Percentiles rank a stretch among this genome's conserved stretches.
These are phyloP conservation scores for Pholiota molesta DNA, from an alignment of 768 basidiomycete species.

Conservation along the genomic window DNA sequence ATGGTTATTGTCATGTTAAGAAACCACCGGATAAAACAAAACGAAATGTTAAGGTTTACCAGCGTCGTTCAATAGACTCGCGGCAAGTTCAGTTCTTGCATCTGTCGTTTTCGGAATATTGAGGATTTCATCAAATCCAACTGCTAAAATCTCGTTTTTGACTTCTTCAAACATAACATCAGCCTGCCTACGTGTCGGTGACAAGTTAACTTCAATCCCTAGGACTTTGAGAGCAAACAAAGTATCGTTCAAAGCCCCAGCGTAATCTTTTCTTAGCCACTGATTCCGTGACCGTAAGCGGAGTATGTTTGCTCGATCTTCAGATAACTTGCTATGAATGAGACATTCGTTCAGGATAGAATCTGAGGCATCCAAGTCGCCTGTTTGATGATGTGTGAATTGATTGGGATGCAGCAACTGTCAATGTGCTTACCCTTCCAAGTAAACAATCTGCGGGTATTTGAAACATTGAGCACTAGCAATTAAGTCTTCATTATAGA, in stretches of 20 bases:
- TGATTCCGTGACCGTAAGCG: slow-evolving; percentile 66
- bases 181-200: slow-evolving; percentile 55
- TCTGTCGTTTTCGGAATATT: slow-evolving; percentile 65
- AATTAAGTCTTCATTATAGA: not conserved
- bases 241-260: slow-evolving; percentile 59
- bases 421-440: slow-evolving; percentile 58
- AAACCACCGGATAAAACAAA: slow-evolving; percentile 1
- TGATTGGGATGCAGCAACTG: not conserved
- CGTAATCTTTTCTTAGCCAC: slow-evolving; percentile 60
- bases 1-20: not conserved
- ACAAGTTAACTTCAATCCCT: slow-evolving; percentile 60
- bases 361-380: slow-evolving; percentile 57
- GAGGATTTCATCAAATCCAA: slow-evolving; percentile 71
- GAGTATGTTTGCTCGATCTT: slow-evolving; percentile 59
- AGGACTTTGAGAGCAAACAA: slow-evolving; percentile 60
- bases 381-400: slow-evolving; percentile 31
- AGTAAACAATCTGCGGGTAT: slow-evolving; percentile 49
- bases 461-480: not conserved
- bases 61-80: slow-evolving; percentile 69
- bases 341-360: slow-evolving; percentile 57
- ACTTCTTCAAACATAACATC: slow-evolving; percentile 71
- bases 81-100: slow-evolving; percentile 60
- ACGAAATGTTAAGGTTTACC: slow-evolving; percentile 34
- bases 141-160: slow-evolving; percentile 69
- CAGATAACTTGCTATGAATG: slow-evolving; percentile 46